These are phyloP conservation scores for Pyracantha coccinea DNA, from an alignment of 331 rosid species.

Conservation along the genomic window DNA sequence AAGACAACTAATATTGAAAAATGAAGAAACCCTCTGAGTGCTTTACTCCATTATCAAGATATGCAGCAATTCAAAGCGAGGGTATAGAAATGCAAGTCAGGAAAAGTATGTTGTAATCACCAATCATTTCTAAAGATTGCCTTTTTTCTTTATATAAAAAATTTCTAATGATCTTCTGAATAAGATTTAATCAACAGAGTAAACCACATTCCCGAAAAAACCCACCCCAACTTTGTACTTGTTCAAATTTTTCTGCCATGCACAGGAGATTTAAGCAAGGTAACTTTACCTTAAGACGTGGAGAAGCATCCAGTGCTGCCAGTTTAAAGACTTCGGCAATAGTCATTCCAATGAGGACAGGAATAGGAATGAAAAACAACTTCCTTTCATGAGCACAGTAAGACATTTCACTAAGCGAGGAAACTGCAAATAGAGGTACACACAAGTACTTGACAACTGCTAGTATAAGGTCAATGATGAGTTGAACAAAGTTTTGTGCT, in stretches of 20 bases:
- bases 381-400: slow-evolving; percentile 78
- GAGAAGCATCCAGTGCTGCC: slow-evolving; percentile 56
- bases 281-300: slow-evolving; percentile 60
- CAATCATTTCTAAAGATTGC: background rate
- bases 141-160: background rate
- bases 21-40: background rate
- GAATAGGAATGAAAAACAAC: slow-evolving; percentile 59
- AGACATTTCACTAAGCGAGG: slow-evolving; percentile 84
- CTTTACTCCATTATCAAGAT: background rate
- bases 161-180: background rate
- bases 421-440: slow-evolving; percentile 51
- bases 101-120: background rate
- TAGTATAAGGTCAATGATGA: slow-evolving; percentile 53
- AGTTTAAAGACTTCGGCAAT: slow-evolving; percentile 59
- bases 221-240: background rate
- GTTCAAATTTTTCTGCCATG: background rate
- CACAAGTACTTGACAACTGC: slow-evolving; percentile 61
- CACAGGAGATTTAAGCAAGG: background rate
- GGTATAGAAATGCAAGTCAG: background rate
- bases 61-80: background rate
- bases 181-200: background rate
- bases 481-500: slow-evolving; percentile 60
- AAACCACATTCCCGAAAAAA: background rate
- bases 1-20: background rate
- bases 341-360: slow-evolving; percentile 56